Conservation (phyloP, 164 flowering plant species). For the Pachysandra terminalis region DNA sequence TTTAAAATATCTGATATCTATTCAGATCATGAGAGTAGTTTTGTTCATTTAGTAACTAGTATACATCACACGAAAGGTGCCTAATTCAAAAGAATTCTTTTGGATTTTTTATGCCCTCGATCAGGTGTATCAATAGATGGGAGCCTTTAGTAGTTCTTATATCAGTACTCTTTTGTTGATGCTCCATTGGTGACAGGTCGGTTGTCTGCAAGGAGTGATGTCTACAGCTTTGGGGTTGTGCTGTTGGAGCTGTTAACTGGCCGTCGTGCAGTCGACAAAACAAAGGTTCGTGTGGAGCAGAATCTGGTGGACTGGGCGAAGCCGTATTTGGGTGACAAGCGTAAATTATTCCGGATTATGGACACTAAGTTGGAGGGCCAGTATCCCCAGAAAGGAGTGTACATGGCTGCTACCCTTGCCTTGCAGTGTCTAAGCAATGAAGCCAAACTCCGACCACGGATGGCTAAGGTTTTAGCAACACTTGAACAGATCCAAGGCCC, state of each 20-base stretch:
- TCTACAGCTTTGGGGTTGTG: slow-evolving; percentile 81
- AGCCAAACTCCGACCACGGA: slow-evolving; percentile 58
- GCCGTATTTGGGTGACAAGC: slow-evolving; percentile 53
- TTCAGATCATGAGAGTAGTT: too few relatives aligned
- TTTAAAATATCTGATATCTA: too few relatives aligned
- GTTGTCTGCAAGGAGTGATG: slow-evolving; percentile 62
- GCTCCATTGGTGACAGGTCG: slow-evolving; percentile 34
- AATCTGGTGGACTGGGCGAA: slow-evolving; percentile 73
- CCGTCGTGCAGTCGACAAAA: slow-evolving; percentile 51
- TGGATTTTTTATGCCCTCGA: too few relatives aligned
- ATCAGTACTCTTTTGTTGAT: too few relatives aligned
- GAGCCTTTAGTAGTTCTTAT: too few relatives aligned
- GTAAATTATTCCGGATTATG: slow-evolving; percentile 65
- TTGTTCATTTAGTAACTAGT: too few relatives aligned
- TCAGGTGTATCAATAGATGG: too few relatives aligned
- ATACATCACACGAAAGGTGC: too few relatives aligned
- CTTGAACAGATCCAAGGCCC: slow-evolving; percentile 57
- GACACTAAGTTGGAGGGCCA: slow-evolving; percentile 59
- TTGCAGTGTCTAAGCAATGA: slow-evolving; percentile 53
- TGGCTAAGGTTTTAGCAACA: slow-evolving; percentile 58
- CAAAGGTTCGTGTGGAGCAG: slow-evolving; percentile 47
- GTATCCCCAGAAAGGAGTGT: slow-evolving; percentile 72
- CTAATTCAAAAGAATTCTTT: too few relatives aligned
- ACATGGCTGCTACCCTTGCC: slow-evolving; percentile 56
- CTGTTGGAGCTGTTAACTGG: slow-evolving; percentile 64